These are phyloP conservation scores for Heteromeles arbutifolia DNA, from an alignment of 306 rosid species.

Conservation along the genomic window DNA sequence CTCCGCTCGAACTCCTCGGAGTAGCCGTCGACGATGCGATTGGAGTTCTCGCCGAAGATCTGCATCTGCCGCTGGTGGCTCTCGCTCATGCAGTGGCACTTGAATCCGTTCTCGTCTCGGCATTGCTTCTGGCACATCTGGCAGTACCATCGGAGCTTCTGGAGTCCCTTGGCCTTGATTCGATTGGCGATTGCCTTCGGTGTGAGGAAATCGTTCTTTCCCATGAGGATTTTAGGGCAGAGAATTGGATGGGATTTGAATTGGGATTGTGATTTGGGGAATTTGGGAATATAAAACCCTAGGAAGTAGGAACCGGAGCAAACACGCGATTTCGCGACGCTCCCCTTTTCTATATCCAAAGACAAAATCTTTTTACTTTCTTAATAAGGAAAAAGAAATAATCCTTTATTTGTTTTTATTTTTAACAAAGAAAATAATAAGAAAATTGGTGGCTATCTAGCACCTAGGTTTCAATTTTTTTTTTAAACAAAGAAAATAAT, in stretches of 20 bases:
- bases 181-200: conserved; percentile 90
- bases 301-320: not conserved
- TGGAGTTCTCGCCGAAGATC: conserved; percentile 70
- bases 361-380: too few species aligned
- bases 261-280: too few species aligned
- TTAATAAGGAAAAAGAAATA: too few species aligned
- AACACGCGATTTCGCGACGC: too few species aligned
- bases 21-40: conserved; percentile 69
- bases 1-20: conserved; percentile 66
- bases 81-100: conserved; percentile 93
- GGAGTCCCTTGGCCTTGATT: conserved; percentile 87
- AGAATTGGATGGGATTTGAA: not conserved
- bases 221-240: conserved; percentile 35
- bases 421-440: too few species aligned
- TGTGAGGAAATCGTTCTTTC: conserved; percentile 80
- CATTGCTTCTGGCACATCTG: conserved; percentile 99
- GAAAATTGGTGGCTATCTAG: too few species aligned
- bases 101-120: conserved; percentile 89
- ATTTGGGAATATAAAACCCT: not conserved
- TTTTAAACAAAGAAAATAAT: too few species aligned
- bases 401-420: too few species aligned
- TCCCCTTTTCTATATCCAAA: too few species aligned
- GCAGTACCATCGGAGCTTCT: conserved; percentile 96
- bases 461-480: too few species aligned
- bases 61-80: conserved; percentile 95